Evolutionary conservation across 2,329 filamentous ascomycete genomes (phyloP), one percentile per base, ranked within the genome.

Genomic region (Aspergillus sojae): DNA sequence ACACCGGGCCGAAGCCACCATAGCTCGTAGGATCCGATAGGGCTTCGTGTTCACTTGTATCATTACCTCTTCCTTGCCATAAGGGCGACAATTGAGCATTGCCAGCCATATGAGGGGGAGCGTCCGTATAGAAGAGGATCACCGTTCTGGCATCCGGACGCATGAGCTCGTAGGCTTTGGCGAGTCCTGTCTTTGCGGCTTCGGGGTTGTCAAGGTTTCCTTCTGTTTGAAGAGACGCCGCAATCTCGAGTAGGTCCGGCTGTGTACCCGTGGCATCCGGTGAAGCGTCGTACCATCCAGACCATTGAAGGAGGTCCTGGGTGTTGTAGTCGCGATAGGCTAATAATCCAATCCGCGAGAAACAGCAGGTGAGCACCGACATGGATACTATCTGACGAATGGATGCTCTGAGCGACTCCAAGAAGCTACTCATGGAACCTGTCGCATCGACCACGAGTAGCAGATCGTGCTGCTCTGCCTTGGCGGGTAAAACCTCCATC

Each of bases 371-470:
- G 1, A 85, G 74, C 1, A 78, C 75, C 1, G 83, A 83, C 7
- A 85, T 75, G 39, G 80, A 78, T 62, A 86, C 80, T 66, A 86
- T 82, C 64, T 84, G 82, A 1, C 83, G 82, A 7, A 86, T 74
- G 1, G 83, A 82, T 14, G 70, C 72, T 63, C 78, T 79, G 21
- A 86, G 77, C 3, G 83, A 78, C 1, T 52, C 21, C 14, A 85
- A 72, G 60, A 82, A 85, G 32, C 11, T 48, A 5, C 5, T 16
- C 68, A 70, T 70, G 1, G 68, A 70, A 11, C 19, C 52, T n/a
- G 68, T 70, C 14, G 65, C 67, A 39, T 69, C 68, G 6, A 53
- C 57, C 39, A 70, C 48, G 30, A 70, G 61, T 2, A 70, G 58
- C 2, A 70, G 62, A 41, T 70, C 65, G 50, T 67, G 46, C 4